Base-by-base conservation (phyloP, 805 yeast genomes). In the Candida golubevii region DNA sequence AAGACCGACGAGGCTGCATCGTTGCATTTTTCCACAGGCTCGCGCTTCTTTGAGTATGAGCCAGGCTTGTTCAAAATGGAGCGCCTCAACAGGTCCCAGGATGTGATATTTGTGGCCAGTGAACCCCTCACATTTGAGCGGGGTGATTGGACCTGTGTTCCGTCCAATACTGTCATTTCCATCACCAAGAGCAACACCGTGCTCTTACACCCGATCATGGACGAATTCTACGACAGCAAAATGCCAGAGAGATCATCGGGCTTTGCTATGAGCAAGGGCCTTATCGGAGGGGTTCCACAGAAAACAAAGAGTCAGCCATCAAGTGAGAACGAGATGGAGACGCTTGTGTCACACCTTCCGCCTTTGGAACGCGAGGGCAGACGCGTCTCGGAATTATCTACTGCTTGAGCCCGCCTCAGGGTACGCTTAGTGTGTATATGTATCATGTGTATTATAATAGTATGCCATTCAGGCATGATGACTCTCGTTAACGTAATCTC, bases 101-200 rank as follows among this genome's bases (percentile, higher is more conserved):
- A 88, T 63, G 91, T 93, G 13, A 84, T 91, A n/a, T 85, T 93
- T 83, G 93, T 93, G 39, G 96, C 99, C 1, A 85, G 95, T 13
- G 99, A 93, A 60, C 99, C 99, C 0, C 72, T 93, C 45, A 93
- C 99, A 0, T 93, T 93, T 63, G 98, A 93, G 67, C 71, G 99
- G 44, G 91, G 90, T 33, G 99, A 93, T 65, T 93, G 99, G 99
- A 86, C 91, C 41, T 83, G 97, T 4, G 95, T 93, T 0, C 98
- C 98, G 2, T 85, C 98, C 1, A 93, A 93, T 61, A 85, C 97
- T 3, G 70, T 84, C 1, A 63, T 93, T 12, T 86, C 96, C 0
- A 81, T 93, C 47, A 82, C 80, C 51, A 82, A 80, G 44, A 64
- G 63, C 44, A 96, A 90, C 61, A 88, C 95, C 1, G 93, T 93